Evolutionary conservation across 768 basidiomycete genomes (phyloP).

Genomic region (Phanerodontia chrysosporium): DNA sequence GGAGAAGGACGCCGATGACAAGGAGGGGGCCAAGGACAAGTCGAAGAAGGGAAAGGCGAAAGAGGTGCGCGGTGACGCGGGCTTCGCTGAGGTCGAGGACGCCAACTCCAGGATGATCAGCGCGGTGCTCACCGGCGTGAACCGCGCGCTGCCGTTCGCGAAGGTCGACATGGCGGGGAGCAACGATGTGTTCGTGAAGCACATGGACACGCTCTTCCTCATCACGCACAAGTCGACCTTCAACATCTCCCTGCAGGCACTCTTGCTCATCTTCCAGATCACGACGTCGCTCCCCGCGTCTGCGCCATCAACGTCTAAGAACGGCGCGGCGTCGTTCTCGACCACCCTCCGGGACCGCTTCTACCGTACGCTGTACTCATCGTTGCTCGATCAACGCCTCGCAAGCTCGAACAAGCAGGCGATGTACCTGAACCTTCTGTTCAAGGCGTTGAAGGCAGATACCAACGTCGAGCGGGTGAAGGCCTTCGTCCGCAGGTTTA

Average conservation of each 20-base stretch:
- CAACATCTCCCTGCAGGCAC: constrained; percentile 92
- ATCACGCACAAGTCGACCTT: constrained; percentile 96
- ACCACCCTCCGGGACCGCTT: constrained; percentile 60
- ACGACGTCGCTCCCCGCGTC: constrained; percentile 46
- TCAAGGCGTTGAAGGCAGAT: constrained; percentile 82
- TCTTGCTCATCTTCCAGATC: constrained; percentile 86
- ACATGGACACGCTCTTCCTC: constrained; percentile 90
- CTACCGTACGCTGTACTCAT: constrained; percentile 86
- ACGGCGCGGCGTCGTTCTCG: constrained; percentile 35
- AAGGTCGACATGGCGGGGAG: constrained; percentile 57
- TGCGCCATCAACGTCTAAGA: constrained; percentile 30
- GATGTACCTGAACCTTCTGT: constrained; percentile 92
- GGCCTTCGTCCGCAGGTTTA: constrained; percentile 78
- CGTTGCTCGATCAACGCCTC: constrained; percentile 79
- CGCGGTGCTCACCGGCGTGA: constrained; percentile 90
- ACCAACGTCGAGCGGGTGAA: constrained; percentile 55
- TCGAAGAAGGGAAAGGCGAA: constrained; percentile 34
- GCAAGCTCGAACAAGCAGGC: constrained; percentile 87
- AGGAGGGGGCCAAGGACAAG: constrained; percentile 25
- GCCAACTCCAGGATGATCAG: constrained; percentile 79
- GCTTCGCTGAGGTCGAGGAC: constrained; percentile 74
- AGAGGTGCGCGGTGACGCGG: constrained; percentile 54
- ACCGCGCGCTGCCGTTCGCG: constrained; percentile 92
- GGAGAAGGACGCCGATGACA: constrained; percentile 35
- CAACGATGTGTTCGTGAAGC: constrained; percentile 69